Percentiles rank a stretch among this genome's conserved stretches.
These are phyloP conservation scores for Leersia perrieri DNA, from an alignment of 176 grass and related monocot genomes.

Conservation along the genomic window DNA sequence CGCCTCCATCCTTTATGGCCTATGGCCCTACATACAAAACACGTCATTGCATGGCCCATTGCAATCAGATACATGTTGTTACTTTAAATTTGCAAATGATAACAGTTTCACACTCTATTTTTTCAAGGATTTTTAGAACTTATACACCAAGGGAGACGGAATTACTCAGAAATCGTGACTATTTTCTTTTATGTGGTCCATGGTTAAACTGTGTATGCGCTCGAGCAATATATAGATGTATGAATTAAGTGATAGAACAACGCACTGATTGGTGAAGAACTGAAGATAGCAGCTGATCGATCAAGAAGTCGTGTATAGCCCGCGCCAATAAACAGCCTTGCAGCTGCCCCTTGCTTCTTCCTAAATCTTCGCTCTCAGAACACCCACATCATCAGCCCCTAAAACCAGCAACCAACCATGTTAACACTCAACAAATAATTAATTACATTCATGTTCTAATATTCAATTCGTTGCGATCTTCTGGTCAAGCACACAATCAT, in stretches of 20 bases:
- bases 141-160: neutral
- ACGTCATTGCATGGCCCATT: too few species aligned
- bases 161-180: neutral
- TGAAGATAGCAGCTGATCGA: neutral
- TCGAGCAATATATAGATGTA: neutral
- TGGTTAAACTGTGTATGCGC: neutral
- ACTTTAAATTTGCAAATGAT: too few species aligned
- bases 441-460: neutral
- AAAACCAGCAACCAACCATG: conserved; percentile 20
- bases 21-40: too few species aligned
- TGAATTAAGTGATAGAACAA: neutral
- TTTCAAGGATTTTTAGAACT: neutral
- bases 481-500: neutral
- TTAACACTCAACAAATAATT: neutral
- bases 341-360: conserved; percentile 18
- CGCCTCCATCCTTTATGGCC: too few species aligned
- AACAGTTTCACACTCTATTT: too few species aligned
- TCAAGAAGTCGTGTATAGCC: neutral
- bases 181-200: neutral
- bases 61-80: too few species aligned
- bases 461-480: neutral
- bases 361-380: neutral
- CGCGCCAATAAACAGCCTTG: conserved; percentile 12
- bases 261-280: neutral
- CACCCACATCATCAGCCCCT: neutral